Percentiles rank a stretch among this genome's conserved stretches.
Conservation (phyloP, 1,284 basidiomycete species). For the Ceratobasidium sp. region DNA sequence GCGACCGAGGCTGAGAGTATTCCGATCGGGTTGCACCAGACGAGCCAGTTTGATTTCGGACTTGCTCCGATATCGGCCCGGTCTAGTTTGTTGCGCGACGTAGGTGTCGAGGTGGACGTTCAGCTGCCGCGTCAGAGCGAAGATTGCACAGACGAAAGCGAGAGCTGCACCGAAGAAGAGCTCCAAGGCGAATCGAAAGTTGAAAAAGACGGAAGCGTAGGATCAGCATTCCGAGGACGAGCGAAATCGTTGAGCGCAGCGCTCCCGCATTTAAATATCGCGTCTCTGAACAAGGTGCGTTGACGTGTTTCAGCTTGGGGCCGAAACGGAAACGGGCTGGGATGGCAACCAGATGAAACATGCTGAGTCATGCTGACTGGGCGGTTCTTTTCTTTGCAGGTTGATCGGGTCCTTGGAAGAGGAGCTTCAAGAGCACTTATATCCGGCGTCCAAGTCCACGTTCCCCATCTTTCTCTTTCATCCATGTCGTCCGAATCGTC, state of each 20-base stretch:
- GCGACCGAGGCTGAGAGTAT: constrained; percentile 36
- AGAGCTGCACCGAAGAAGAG: constrained; percentile 32
- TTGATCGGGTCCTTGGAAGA: constrained; percentile 40
- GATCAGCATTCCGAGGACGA: background rate
- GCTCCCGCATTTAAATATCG: constrained; percentile 15
- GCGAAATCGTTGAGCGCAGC: constrained; percentile 19
- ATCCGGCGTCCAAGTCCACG: constrained; percentile 29
- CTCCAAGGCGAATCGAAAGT: background rate
- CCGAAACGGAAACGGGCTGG: background rate
- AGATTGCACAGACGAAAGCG: constrained; percentile 13
- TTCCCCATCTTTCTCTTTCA: constrained; percentile 22
- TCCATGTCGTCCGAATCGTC: constrained; percentile 28
- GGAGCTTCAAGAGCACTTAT: constrained; percentile 27
- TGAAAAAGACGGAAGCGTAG: background rate
- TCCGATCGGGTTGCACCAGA: constrained; percentile 30
- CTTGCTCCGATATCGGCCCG: constrained; percentile 9
- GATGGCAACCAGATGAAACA: background rate
- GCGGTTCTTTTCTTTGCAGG: constrained; percentile 2
- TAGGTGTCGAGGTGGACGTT: constrained; percentile 26
- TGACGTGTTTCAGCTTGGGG: background rate
- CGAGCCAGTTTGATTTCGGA: background rate
- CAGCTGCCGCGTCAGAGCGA: constrained; percentile 9
- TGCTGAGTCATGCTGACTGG: constrained; percentile 28
- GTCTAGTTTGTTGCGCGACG: constrained; percentile 19
- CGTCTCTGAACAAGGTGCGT: constrained; percentile 39